phyloP scores from a whole-genome alignment of 768 basidiomycete species.

The Hypholoma fasciculare region DNA sequence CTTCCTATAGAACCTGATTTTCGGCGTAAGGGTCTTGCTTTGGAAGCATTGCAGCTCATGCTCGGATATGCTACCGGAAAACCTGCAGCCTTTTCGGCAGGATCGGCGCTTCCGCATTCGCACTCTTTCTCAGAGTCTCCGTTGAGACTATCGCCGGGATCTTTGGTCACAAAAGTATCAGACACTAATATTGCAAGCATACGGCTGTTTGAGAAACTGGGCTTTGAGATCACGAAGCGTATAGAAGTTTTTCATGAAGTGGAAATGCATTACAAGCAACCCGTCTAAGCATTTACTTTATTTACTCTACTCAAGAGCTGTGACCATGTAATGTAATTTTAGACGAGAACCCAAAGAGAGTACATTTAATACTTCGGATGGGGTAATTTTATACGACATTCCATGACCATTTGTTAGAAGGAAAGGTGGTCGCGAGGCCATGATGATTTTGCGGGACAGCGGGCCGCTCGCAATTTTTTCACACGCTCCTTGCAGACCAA shows the following conservation, averaged over 20 bases:
- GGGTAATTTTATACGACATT: no score
- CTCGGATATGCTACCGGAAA: slow-evolving; percentile 65
- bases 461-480: neutral
- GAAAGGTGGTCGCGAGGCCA: no score
- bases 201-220: slow-evolving; percentile 71
- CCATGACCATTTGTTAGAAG: no score
- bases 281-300: neutral
- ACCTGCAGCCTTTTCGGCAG: slow-evolving; percentile 25
- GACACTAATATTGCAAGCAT: slow-evolving; percentile 71
- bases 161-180: slow-evolving; percentile 71
- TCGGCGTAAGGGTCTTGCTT: slow-evolving; percentile 68
- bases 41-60: slow-evolving; percentile 63
- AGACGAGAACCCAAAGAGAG: no score
- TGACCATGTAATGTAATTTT: no score
- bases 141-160: slow-evolving; percentile 41
- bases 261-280: slow-evolving; percentile 59
- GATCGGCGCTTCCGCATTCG: slow-evolving; percentile 3
- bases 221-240: slow-evolving; percentile 66
- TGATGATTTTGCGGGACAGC: neutral
- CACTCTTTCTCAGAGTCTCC: slow-evolving; percentile 30
- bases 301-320: no score
- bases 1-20: slow-evolving; percentile 55
- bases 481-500: neutral
- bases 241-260: slow-evolving; percentile 81
- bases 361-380: no score